Conservation (phyloP, 371 early-diverging fungal species). For the Nematocida ausubeli region DNA sequence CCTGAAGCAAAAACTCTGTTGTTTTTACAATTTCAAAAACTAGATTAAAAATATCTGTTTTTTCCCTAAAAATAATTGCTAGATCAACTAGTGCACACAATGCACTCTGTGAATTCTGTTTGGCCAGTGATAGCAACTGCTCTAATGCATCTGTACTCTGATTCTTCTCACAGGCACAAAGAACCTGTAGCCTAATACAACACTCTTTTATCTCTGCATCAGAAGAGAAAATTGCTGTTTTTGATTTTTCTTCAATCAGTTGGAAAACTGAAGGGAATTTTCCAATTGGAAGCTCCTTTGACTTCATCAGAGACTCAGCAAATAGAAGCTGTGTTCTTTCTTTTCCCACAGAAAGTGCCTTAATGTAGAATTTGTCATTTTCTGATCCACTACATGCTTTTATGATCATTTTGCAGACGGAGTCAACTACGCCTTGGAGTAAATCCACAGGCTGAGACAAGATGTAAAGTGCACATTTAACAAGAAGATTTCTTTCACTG, state of each 20-base stretch:
- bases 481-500: constrained; percentile 34
- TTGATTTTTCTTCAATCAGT: constrained; percentile 2
- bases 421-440: constrained; percentile 4
- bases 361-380: constrained; percentile 1
- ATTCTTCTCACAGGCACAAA: constrained; percentile 2
- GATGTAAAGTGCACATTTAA: constrained; percentile 46
- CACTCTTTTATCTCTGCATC: not conserved
- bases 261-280: constrained; percentile 4
- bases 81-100: constrained; percentile 31
- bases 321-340: constrained; percentile 17
- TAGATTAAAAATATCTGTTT: not conserved
- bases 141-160: not conserved
- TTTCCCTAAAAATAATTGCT: constrained; percentile 16
- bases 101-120: not conserved
- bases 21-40: not conserved
- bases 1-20: not conserved
- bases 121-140: not conserved
- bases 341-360: constrained; percentile 13
- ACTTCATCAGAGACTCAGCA: constrained; percentile 13
- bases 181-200: not conserved
- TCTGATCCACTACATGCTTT: constrained; percentile 28
- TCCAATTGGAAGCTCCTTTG: not conserved
- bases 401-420: constrained; percentile 12
- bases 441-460: constrained; percentile 6
- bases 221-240: not conserved